Base-by-base conservation (phyloP, 2,329 filamentous ascomycete genomes). In the Hyphodiscus sp. region DNA sequence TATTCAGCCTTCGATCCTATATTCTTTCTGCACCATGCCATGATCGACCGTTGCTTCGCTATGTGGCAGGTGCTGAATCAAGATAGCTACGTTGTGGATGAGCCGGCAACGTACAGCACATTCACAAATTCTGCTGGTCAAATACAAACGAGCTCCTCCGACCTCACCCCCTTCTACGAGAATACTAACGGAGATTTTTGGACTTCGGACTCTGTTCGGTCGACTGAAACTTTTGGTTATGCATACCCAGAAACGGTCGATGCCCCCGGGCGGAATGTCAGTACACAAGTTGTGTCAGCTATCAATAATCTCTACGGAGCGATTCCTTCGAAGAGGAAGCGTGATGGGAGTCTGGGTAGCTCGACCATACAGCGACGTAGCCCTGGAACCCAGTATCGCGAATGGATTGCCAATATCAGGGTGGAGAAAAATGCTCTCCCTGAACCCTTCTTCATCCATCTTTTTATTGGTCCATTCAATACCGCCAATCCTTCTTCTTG, bases 1-100 rank as follows among this genome's bases (percentile, higher is more conserved):
- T 86, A 86, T 61, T 87, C 88, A 1, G 80, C 86, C 0, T 95
- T 89, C 65, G 89, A 95, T 65, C 89, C 89, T 0, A 72, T 89
- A 13, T 65, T 65, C 76, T 58, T 61, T 60, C 54, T 65, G 9
- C 62, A 65, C 51, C 63, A 64, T 46, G 45, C 45, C 2, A 91
- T 87, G 69, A 79, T 90, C 8, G 89, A 95, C 64, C 81, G 89
- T 2, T 69, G 88, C 26, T 81, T 90, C 58, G 81, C 87, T 30
- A 78, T 95, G 56, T 94, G 87, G 87, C 87, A 94, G 71, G 74
- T 77, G 1, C 69, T 94, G 15, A 79, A 94, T 58, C 86, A 86
- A 0, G 72, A 81, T 19, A 79, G 79, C 26, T 92, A 84, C 71
- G 78, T 90, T 5, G 71, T 75, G 20, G 77, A 83, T 0, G 76